These are phyloP conservation scores for Rhododendron williamsianum DNA, from an alignment of 148 eudicot species.

Conservation along the genomic window DNA sequence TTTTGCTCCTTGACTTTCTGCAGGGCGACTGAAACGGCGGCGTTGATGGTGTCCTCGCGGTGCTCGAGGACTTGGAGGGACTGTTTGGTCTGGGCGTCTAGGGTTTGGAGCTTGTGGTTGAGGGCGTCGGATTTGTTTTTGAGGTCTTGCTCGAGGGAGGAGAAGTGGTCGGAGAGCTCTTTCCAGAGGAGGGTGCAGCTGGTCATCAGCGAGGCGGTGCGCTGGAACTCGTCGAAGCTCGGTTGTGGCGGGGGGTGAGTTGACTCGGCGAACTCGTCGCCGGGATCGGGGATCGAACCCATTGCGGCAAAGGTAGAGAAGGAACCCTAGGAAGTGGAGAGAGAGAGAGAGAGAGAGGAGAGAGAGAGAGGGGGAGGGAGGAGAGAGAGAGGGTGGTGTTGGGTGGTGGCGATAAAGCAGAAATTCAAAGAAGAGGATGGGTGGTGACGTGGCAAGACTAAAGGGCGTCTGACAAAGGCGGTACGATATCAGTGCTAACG, in stretches of 20 bases:
- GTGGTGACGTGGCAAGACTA: conserved; percentile 4
- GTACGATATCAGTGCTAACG: not conserved
- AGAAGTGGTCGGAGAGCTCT: conserved; percentile 85
- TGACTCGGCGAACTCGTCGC: conserved; percentile 27
- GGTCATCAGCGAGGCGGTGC: conserved; percentile 85
- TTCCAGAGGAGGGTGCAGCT: conserved; percentile 91
- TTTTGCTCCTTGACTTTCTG: conserved; percentile 38
- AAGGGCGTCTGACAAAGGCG: not conserved
- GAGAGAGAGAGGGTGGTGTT: not conserved
- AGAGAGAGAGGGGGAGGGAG: not conserved
- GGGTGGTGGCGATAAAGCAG: conserved; percentile 13
- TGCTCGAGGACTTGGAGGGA: conserved; percentile 45
- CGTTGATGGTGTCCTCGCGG: conserved; percentile 59
- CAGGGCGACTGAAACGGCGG: conserved; percentile 48
- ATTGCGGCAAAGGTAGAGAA: conserved; percentile 12
- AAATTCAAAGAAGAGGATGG: not conserved
- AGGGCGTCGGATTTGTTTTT: conserved; percentile 51
- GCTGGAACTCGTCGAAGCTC: conserved; percentile 77
- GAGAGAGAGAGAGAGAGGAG: not conserved
- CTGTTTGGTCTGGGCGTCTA: conserved; percentile 47
- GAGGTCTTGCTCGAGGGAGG: conserved; percentile 56
- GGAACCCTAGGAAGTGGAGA: conserved; percentile 31
- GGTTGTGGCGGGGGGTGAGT: conserved; percentile 27
- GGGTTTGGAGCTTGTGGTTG: conserved; percentile 42
- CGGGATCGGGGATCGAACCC: conserved; percentile 82